Evolutionary conservation across 257 asterid genomes (phyloP), one percentile per base, ranked within the genome.

Genomic region (Plantago major): DNA sequence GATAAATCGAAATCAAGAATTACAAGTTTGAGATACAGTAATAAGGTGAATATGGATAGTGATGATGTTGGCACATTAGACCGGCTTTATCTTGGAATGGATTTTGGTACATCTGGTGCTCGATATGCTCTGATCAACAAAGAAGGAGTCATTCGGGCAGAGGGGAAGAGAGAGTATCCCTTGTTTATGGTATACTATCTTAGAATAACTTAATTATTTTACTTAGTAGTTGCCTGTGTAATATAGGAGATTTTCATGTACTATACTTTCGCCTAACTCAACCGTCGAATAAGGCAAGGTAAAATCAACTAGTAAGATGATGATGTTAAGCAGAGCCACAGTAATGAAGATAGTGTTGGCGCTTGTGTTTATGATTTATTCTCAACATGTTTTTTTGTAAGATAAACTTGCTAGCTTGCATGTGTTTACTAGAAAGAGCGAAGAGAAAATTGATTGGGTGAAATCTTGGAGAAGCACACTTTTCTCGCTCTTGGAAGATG

Each of bases 71-170:
- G 2, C 26, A 22, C 26, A 22, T 22, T 22, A 22, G 26, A 75
- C 66, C 54, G 67, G 74, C 90, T 87, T 65, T 90, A 87, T 79
- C 93, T 90, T 38, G 97, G 97, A 44, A 83, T 90, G 95, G 96
- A 90, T 62, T 90, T 90, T 65, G 97, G 97, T 59, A 90, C 97
- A 4, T 87, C 97, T 6, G 97, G 97, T 62, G 97, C 96, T 70
- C 87, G 96, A 40, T 87, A 78, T 63, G 79, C 93, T 50, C 58
- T 87, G 60, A 83, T 90, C 61, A 87, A 85, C 67, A 65, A 73
- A 44, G 79, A 80, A 58, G 93, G 90, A 46, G 42, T 37, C 44
- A 70, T 87, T 37, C 81, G 11, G 45, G 85, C 87, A 6, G 85
- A 85, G 66, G 97, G 95, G 10, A 90, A 87, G 77, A 78, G 90